phyloP scores from a whole-genome alignment of 768 basidiomycete species.

The Amanita pseudoporphyria region DNA sequence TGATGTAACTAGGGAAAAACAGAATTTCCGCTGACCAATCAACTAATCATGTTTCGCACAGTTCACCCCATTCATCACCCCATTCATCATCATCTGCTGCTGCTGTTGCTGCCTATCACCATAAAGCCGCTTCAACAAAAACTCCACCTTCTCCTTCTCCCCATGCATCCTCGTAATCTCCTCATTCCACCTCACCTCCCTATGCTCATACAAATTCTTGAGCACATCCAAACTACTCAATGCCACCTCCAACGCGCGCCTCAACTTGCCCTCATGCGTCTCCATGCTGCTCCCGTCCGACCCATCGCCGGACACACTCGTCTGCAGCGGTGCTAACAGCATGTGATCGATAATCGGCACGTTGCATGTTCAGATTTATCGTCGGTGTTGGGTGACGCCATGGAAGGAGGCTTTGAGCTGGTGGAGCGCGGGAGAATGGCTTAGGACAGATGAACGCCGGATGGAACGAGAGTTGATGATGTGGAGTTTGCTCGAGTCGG shows the following conservation, averaged over 20 bases:
- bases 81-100: no score
- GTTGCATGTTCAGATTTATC: constrained; percentile 31
- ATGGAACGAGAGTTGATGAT: constrained; percentile 59
- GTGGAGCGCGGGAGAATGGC: constrained; percentile 38
- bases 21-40: no score
- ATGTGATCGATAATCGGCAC: constrained; percentile 40
- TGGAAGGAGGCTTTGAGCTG: constrained; percentile 50
- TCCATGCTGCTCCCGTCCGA: constrained; percentile 46
- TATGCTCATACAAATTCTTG: constrained; percentile 54
- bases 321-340: constrained; percentile 32
- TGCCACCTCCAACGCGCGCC: constrained; percentile 57
- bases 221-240: constrained; percentile 57
- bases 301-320: constrained; percentile 38
- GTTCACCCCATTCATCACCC: not conserved
- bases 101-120: constrained; percentile 24
- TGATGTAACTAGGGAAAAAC: no score
- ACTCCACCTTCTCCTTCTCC: constrained; percentile 58
- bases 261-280: constrained; percentile 53
- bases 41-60: no score
- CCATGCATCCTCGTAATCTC: constrained; percentile 58
- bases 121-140: constrained; percentile 58
- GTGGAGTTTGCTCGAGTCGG: constrained; percentile 60
- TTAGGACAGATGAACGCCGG: constrained; percentile 41
- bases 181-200: constrained; percentile 60
- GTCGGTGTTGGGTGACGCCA: constrained; percentile 47